Evolutionary conservation across 2,329 filamentous ascomycete species (phyloP).

Genomic region (Penicillium sp.): DNA sequence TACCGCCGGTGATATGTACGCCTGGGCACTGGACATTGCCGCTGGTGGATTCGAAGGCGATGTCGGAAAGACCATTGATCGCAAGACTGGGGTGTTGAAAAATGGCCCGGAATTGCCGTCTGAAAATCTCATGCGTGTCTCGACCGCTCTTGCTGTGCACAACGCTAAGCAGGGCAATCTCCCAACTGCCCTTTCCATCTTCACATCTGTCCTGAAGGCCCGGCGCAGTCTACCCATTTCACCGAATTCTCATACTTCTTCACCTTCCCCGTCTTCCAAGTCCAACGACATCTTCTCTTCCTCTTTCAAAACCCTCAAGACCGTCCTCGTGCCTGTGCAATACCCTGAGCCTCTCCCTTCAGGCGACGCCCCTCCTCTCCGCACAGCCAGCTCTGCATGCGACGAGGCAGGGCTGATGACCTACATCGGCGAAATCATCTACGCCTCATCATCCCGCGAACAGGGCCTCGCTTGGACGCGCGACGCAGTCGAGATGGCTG

Average conservation of each 20-base stretch:
- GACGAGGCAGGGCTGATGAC: conserved; percentile 81
- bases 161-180: conserved; percentile 66
- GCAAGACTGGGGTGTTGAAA: conserved; percentile 60
- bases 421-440: conserved; percentile 92
- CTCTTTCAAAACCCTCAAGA: conserved; percentile 39
- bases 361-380: conserved; percentile 63
- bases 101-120: conserved; percentile 56
- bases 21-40: conserved; percentile 71
- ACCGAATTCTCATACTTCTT: conserved; percentile 24
- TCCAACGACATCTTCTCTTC: conserved; percentile 28
- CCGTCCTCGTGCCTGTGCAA: conserved; percentile 49
- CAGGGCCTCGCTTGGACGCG: conserved; percentile 84
- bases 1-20: conserved; percentile 67
- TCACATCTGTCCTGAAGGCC: conserved; percentile 77
- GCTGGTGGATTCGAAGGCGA: conserved; percentile 51
- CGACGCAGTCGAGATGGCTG: conserved; percentile 76
- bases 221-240: conserved; percentile 56
- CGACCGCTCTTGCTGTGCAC: conserved; percentile 75
- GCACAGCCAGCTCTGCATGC: conserved; percentile 63
- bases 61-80: conserved; percentile 52
- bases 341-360: conserved; percentile 69
- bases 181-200: conserved; percentile 69
- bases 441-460: conserved; percentile 60
- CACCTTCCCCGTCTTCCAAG: conserved; percentile 24
- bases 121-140: conserved; percentile 67